Evolutionary conservation across 1,284 basidiomycete species (phyloP), one percentile per base, ranked within the genome.

Genomic region (Fomitopsis betulina): DNA sequence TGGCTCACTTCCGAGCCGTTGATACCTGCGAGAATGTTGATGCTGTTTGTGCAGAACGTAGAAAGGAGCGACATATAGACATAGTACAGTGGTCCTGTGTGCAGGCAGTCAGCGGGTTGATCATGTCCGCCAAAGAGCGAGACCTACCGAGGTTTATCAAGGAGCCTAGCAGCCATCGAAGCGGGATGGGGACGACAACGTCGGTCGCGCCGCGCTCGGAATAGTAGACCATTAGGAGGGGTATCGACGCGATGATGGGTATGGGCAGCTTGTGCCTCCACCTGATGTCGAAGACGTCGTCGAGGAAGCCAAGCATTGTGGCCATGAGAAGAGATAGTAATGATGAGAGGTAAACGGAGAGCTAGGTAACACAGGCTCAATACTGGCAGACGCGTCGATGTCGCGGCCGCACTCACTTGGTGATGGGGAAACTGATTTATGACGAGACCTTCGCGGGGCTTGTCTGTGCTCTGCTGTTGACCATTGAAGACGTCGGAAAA

Each of bases 261-360:
- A 99, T 97, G 0, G 97, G 97, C 8, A 99, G 75, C 73, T 99
- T 99, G 76, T 98, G 94, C 60, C 97, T 77, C 97, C 97, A 99
- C 12, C 97, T 87, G 64, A 99, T 98, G 71, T 99, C 97, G 67
- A 99, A 99, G 1, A 99, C 84, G 72, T 99, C 97, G 69, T 99
- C 97, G 51, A 98, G 79, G 68, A 99, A 98, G 9, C 97, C 96
- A 2, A 99, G 84, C 62, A 99, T 82, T 0, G 94, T 95, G 0
- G 97, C 96, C 27, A 94, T 93, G 27, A 98, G 76, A 23, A 99
- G 80, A 0, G 93, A 95, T 13, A 99, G 80, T 8, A 99, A 73
- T 1, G 94, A 94, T 0, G 96, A 96, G 17, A 99, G 81, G 73
- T 97, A 99, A 1, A 95, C 86, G 1, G 95, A 86, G 54, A 99